phyloP scores from a whole-genome alignment of 1,139 yeast species.

The Blastobotrys elegans region DNA sequence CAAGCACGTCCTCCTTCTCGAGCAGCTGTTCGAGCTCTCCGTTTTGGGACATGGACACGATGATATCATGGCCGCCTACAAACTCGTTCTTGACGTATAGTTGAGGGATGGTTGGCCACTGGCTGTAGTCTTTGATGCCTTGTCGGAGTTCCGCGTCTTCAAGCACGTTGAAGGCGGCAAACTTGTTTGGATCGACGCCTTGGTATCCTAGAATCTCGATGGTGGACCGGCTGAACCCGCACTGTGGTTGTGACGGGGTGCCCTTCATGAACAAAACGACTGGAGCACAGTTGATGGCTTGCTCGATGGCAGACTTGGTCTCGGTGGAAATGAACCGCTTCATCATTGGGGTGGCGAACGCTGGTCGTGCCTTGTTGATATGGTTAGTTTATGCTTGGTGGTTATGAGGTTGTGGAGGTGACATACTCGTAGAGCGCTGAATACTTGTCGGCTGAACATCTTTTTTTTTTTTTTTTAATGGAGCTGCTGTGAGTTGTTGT shows the following conservation, averaged over 20 bases:
- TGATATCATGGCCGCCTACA: slow-evolving; percentile 95
- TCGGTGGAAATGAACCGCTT: slow-evolving; percentile 68
- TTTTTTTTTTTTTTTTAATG: too few species aligned
- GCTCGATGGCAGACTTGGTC: slow-evolving; percentile 74
- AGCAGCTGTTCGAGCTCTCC: slow-evolving; percentile 89
- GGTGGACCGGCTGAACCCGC: slow-evolving; percentile 96
- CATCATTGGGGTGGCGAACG: neutral
- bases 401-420: too few species aligned
- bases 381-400: neutral
- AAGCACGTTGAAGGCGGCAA: slow-evolving; percentile 94
- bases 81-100: slow-evolving; percentile 63
- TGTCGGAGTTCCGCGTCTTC: slow-evolving; percentile 89
- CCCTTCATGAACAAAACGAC: slow-evolving; percentile 73
- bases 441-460: slow-evolving; percentile 10
- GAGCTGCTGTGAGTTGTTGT: neutral
- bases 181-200: slow-evolving; percentile 93
- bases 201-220: slow-evolving; percentile 91
- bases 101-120: slow-evolving; percentile 90
- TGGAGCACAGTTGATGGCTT: slow-evolving; percentile 82
- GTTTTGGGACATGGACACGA: slow-evolving; percentile 82
- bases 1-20: slow-evolving; percentile 72
- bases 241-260: slow-evolving; percentile 96
- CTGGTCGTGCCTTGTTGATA: slow-evolving; percentile 2
- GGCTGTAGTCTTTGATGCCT: slow-evolving; percentile 91
- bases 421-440: slow-evolving; percentile 13